phyloP scores from a whole-genome alignment of 2,329 filamentous ascomycete species.

The Epichloe uncinata region DNA sequence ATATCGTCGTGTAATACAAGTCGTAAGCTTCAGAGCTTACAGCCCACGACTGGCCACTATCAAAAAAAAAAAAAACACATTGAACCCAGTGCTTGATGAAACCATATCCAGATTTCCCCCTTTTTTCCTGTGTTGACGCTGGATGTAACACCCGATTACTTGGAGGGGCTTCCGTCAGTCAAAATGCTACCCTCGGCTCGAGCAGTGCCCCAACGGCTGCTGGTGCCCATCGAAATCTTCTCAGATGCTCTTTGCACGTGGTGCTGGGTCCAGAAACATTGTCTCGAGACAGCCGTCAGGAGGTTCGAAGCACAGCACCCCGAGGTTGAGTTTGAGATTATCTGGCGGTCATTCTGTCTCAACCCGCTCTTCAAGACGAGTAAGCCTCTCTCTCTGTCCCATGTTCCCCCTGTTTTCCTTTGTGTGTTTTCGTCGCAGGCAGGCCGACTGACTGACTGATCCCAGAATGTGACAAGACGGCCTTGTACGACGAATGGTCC shows the following conservation, averaged over 20 bases:
- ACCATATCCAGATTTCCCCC: not conserved
- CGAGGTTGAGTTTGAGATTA: constrained; percentile 30
- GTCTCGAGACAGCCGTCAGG: constrained; percentile 31
- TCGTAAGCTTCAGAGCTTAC: not conserved
- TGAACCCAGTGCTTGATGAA: not conserved
- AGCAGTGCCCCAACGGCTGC: not conserved
- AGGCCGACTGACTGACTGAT: too few relatives aligned
- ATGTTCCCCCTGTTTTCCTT: too few relatives aligned
- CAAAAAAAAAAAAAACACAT: not conserved
- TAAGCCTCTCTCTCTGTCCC: constrained; percentile 1
- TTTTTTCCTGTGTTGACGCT: not conserved
- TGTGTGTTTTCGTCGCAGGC: too few relatives aligned
- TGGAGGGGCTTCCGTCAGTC: not conserved
- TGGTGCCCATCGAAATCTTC: constrained; percentile 28
- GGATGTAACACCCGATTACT: not conserved
- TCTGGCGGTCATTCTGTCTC: constrained; percentile 35
- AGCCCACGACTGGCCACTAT: not conserved
- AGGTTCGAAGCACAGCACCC: constrained; percentile 26
- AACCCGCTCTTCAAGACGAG: constrained; percentile 19
- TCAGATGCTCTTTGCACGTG: constrained; percentile 38
- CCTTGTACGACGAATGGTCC: constrained; percentile 21
- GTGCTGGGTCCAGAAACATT: constrained; percentile 36
- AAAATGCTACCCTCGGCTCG: not conserved
- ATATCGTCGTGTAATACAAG: too few relatives aligned
- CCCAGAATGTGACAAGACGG: constrained; percentile 21